Conservation (phyloP, 1,139 yeast genomes). For the Diutina neorugosa region DNA sequence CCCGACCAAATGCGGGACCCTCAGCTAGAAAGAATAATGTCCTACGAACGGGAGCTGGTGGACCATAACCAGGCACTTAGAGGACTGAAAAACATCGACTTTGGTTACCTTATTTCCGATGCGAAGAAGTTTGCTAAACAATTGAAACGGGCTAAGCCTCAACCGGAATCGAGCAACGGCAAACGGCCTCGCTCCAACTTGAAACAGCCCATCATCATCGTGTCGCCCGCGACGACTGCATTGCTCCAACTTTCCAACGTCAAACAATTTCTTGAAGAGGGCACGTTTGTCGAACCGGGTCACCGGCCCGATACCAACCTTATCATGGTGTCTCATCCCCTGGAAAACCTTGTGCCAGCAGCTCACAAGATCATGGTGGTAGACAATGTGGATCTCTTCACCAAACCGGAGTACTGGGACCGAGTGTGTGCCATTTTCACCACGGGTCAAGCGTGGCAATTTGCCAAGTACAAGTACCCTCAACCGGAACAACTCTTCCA, state of each 20-base stretch:
- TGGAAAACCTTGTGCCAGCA: conserved; percentile 40
- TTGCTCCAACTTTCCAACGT: conserved; percentile 71
- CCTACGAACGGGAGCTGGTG: conserved; percentile 53
- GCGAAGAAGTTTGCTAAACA: conserved; percentile 51
- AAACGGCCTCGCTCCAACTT: neutral
- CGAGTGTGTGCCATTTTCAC: conserved; percentile 92
- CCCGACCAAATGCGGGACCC: conserved; percentile 27
- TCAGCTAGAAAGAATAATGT: conserved; percentile 38
- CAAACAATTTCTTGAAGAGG: conserved; percentile 70
- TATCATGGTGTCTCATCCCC: conserved; percentile 41
- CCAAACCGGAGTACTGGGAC: conserved; percentile 95
- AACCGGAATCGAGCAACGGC: neutral
- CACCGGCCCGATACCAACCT: conserved; percentile 27
- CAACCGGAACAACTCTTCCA: conserved; percentile 68
- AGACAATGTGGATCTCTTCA: conserved; percentile 77
- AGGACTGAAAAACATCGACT: conserved; percentile 67
- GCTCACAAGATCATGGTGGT: conserved; percentile 66
- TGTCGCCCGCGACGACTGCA: conserved; percentile 93
- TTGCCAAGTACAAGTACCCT: conserved; percentile 73
- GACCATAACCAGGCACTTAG: conserved; percentile 76
- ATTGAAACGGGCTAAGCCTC: conserved; percentile 28
- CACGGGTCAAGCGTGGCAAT: conserved; percentile 97
- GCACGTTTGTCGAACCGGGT: conserved; percentile 52
- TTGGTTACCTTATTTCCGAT: conserved; percentile 61
- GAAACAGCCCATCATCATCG: conserved; percentile 61